Conservation (phyloP, 495 filamentous ascomycete genomes). For the Podospora sp. region DNA sequence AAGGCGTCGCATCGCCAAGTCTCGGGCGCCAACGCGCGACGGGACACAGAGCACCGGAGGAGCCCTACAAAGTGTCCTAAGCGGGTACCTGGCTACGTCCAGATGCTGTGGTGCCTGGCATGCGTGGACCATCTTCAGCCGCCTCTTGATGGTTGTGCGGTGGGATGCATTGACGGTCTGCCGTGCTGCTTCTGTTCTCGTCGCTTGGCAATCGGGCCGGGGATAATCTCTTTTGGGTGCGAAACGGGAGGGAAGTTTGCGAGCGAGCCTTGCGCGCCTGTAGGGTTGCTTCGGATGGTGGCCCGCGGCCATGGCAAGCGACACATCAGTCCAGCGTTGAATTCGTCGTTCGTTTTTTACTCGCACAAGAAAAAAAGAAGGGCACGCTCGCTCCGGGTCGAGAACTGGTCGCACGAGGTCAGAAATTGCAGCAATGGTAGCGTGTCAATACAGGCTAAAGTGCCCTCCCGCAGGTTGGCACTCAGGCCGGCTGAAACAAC, state of each 20-base stretch:
- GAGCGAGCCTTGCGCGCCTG: background rate
- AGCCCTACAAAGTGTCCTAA: background rate
- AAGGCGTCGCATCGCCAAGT: constrained; percentile 14
- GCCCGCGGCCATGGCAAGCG: background rate
- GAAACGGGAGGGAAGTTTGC: background rate
- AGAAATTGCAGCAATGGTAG: background rate
- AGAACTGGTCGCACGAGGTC: background rate
- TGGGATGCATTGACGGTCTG: background rate
- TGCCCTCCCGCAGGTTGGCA: background rate
- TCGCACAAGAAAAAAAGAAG: background rate
- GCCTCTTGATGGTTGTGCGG: background rate
- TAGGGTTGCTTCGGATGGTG: background rate
- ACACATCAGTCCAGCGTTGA: background rate
- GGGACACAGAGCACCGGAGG: background rate
- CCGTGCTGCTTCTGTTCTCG: background rate
- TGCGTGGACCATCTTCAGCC: background rate
- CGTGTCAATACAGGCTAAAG: background rate
- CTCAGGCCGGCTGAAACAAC: background rate
- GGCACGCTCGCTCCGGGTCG: background rate
- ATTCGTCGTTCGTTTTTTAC: background rate
- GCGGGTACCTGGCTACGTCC: background rate
- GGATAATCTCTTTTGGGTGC: background rate
- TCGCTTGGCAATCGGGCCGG: background rate
- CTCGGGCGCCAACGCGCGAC: background rate
- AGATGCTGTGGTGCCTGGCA: background rate